Percentiles rank a stretch among this genome's conserved stretches.
phyloP scores from a whole-genome alignment of 1,284 basidiomycete species.

The Sphagnurus paluster region DNA sequence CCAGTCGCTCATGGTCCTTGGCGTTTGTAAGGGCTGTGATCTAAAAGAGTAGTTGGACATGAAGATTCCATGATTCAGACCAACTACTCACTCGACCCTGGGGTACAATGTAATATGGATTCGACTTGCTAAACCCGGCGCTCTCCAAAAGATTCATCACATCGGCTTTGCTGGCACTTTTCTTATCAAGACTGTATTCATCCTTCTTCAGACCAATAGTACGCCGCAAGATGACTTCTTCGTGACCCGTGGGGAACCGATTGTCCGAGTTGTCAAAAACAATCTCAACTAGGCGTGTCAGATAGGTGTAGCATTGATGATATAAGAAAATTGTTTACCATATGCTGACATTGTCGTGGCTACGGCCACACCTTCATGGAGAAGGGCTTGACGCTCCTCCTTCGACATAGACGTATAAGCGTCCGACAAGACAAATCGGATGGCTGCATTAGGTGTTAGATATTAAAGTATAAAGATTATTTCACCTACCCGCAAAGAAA shows the following conservation, averaged over 20 bases:
- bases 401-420: constrained; percentile 95
- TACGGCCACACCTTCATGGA: constrained; percentile 92
- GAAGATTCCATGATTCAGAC: too few species aligned
- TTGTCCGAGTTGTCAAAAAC: constrained; percentile 90
- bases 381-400: constrained; percentile 88
- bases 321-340: constrained; percentile 43
- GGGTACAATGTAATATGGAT: constrained; percentile 99
- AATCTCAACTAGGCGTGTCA: constrained; percentile 63
- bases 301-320: not conserved
- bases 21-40: constrained; percentile 98
- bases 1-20: constrained; percentile 92
- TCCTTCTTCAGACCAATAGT: constrained; percentile 99
- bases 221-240: constrained; percentile 83
- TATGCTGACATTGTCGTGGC: constrained; percentile 92
- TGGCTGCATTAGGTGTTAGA: constrained; percentile 51
- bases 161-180: constrained; percentile 94
- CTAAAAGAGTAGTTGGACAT: constrained; percentile 35
- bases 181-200: constrained; percentile 96
- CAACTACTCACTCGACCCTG: constrained; percentile 83
- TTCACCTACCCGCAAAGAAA: constrained; percentile 80
- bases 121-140: constrained; percentile 95
- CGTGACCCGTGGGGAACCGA: constrained; percentile 86
- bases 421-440: constrained; percentile 96
- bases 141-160: constrained; percentile 95
- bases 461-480: not conserved